Conservation (phyloP, 116 monocot genomes). For the Cymodocea nodosa region DNA sequence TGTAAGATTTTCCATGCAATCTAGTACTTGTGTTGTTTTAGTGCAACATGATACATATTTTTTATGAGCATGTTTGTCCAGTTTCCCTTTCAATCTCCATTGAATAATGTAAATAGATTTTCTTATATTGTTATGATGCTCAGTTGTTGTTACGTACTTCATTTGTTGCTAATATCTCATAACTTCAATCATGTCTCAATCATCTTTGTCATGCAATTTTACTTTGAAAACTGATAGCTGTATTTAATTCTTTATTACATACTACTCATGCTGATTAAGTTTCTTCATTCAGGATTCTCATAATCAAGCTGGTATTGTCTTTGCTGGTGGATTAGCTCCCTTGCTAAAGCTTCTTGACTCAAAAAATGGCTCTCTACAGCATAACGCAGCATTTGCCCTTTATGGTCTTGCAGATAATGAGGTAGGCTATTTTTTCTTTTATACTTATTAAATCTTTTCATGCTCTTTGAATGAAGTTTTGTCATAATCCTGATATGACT, state of each 20-base stretch:
- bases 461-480: neutral
- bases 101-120: too few species aligned
- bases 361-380: slow-evolving; percentile 91
- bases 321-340: slow-evolving; percentile 80
- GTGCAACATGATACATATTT: too few species aligned
- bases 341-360: slow-evolving; percentile 93
- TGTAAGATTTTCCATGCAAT: too few species aligned
- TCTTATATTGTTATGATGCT: too few species aligned
- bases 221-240: too few species aligned
- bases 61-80: too few species aligned
- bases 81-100: too few species aligned
- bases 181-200: too few species aligned
- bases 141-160: too few species aligned
- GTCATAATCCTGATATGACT: neutral
- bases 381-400: slow-evolving; percentile 99
- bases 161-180: too few species aligned
- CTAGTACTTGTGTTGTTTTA: too few species aligned
- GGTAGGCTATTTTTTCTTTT: slow-evolving; percentile 19
- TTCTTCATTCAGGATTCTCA: slow-evolving; percentile 50
- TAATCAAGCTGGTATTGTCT: slow-evolving; percentile 97
- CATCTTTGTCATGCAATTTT: too few species aligned
- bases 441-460: neutral
- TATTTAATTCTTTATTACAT: neutral
- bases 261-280: neutral
- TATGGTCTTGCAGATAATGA: slow-evolving; percentile 99